Evolutionary conservation across 2,329 filamentous ascomycete species (phyloP), one percentile per base, ranked within the genome.

Genomic region (Arachnopeziza araneosa): DNA sequence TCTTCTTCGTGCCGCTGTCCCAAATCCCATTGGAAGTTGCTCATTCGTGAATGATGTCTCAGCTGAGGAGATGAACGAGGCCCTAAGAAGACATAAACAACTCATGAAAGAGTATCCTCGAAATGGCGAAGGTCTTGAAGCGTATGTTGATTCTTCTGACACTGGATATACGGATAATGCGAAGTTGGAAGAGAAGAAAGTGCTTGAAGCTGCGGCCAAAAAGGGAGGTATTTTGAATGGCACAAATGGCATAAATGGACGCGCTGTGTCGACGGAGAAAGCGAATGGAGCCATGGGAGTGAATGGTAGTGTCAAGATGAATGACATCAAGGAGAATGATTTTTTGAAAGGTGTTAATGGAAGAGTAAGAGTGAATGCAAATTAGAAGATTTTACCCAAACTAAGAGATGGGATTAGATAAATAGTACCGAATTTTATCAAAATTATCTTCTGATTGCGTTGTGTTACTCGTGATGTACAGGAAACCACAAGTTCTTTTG

Each of bases 41-140:
- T 78, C 79, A 2, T 90, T 91, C 75, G 68, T 90, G 57, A 90
- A 90, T 68, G 85, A 90, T 50, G 82, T 89, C 1, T 77, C 79
- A 1, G 74, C 78, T 24, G 78, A 85, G 17, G 86, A 90, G 66
- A 82, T 90, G 77, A 80, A 80, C 61, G 73, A 73, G 4, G 86
- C 85, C 1, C 76, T 90, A 17, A 75, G 76, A 53, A 76, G 77
- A 70, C 87, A 90, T 76, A 90, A 90, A 76, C 73, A 81, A 56
- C 64, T 87, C 8, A 83, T 85, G 77, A 82, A 83, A 70, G 74
- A 77, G 22, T 89, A 84, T 66, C 84, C 87, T 3, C 80, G 87
- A 2, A 72, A 82, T 36, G 88, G 88, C 23, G 83, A 80, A 51
- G 87, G 88, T 24, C 62, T 90, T 0, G 87, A 90, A 64, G 86